phyloP scores from a whole-genome alignment of 192 early-diverging fungal species.

The Backusella liffmaniae region DNA sequence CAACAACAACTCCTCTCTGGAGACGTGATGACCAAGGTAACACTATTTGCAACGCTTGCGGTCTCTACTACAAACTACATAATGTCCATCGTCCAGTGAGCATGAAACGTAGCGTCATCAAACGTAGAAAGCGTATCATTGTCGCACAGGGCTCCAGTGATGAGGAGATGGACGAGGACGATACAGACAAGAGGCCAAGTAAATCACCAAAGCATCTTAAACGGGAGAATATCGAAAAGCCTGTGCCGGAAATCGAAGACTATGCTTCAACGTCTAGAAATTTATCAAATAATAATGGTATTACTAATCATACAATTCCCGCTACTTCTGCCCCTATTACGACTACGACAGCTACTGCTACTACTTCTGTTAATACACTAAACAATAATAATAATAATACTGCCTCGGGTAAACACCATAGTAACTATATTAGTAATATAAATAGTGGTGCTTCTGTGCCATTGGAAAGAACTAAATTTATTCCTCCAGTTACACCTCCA shows the following conservation, averaged over 20 bases:
- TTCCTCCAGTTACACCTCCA: not conserved
- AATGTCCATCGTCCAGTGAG: conserved; percentile 75
- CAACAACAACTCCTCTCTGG: conserved; percentile 81
- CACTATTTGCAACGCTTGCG: conserved; percentile 85
- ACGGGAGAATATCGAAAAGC: not conserved
- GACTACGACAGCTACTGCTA: not conserved
- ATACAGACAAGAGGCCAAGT: not conserved
- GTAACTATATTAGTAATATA: not conserved
- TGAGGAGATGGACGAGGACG: conserved; percentile 13
- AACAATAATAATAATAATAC: not conserved
- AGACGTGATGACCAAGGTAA: conserved; percentile 69
- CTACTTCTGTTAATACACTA: not conserved
- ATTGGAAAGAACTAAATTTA: not conserved
- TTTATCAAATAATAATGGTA: not conserved
- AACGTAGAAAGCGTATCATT: conserved; percentile 66
- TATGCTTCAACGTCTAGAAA: not conserved
- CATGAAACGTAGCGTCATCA: conserved; percentile 77
- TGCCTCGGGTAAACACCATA: not conserved
- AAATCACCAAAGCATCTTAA: not conserved
- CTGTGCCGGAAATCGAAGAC: conserved; percentile 3
- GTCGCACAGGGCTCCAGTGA: conserved; percentile 20
- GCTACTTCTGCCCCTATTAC: not conserved
- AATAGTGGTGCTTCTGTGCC: conserved; percentile 4
- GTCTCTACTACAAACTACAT: conserved; percentile 88
- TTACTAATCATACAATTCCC: not conserved